phyloP scores from a whole-genome alignment of 176 grass and related monocot genomes.

The Aegilops tauschii region DNA sequence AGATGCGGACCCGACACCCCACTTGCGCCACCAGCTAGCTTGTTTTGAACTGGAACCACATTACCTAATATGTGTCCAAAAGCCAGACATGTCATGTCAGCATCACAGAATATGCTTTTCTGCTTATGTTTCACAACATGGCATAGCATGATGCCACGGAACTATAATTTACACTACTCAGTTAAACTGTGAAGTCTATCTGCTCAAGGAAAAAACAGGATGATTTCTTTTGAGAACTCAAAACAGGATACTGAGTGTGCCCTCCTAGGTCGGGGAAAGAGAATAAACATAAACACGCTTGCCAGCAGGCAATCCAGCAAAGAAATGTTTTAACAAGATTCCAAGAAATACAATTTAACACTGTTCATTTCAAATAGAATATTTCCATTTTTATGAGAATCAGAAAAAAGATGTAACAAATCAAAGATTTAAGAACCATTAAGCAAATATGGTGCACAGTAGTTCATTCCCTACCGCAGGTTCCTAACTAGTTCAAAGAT shows the following conservation, averaged over 20 bases:
- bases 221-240: neutral
- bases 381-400: neutral
- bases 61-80: constrained; percentile 35
- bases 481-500: constrained; percentile 17
- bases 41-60: constrained; percentile 51
- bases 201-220: neutral
- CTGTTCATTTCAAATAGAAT: neutral
- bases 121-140: constrained; percentile 8
- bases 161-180: neutral
- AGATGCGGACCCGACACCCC: constrained; percentile 32
- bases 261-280: neutral
- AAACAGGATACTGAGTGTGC: neutral
- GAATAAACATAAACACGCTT: neutral
- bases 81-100: constrained; percentile 6
- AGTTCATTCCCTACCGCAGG: neutral
- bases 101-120: neutral
- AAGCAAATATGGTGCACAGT: neutral
- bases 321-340: neutral
- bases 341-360: neutral
- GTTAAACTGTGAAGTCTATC: constrained; percentile 4
- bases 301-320: neutral
- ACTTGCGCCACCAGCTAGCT: constrained; percentile 30
- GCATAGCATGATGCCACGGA: neutral
- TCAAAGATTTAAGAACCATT: neutral
- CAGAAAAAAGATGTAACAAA: neutral